Conservation (phyloP, 306 rosid genomes). For the Hippophae rhamnoides region DNA sequence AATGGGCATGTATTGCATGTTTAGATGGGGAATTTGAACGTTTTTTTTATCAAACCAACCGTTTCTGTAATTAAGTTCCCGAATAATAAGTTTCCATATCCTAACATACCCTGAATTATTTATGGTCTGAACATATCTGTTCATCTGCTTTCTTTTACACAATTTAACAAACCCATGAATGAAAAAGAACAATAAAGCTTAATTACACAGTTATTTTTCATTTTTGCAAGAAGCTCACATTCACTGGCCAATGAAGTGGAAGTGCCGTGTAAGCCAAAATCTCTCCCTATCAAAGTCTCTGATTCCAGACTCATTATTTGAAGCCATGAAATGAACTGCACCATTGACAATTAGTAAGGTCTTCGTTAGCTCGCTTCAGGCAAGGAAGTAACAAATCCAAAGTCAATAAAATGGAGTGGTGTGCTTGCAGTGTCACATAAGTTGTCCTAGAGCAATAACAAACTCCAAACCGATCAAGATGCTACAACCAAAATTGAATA, state of each 20-base stretch:
- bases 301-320: slow-evolving; percentile 78
- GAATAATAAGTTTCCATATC: not conserved
- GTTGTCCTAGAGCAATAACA: slow-evolving; percentile 69
- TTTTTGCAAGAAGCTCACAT: no score
- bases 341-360: slow-evolving; percentile 36
- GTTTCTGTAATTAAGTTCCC: no score
- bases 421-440: slow-evolving; percentile 77
- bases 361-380: slow-evolving; percentile 1
- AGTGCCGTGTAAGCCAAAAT: slow-evolving; percentile 71
- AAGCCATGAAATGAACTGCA: slow-evolving; percentile 83
- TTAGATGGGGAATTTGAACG: no score
- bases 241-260: slow-evolving; percentile 80
- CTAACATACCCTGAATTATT: slow-evolving; percentile 2
- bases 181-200: no score
- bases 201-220: no score
- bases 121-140: slow-evolving; percentile 20
- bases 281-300: slow-evolving; percentile 86
- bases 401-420: slow-evolving; percentile 5
- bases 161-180: no score
- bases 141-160: slow-evolving; percentile 17
- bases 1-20: no score
- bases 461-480: slow-evolving; percentile 73
- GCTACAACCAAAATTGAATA: slow-evolving; percentile 33
- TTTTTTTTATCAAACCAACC: no score
- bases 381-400: not conserved